Conservation (phyloP, 805 yeast genomes). For the Saturnispora quitensis region DNA sequence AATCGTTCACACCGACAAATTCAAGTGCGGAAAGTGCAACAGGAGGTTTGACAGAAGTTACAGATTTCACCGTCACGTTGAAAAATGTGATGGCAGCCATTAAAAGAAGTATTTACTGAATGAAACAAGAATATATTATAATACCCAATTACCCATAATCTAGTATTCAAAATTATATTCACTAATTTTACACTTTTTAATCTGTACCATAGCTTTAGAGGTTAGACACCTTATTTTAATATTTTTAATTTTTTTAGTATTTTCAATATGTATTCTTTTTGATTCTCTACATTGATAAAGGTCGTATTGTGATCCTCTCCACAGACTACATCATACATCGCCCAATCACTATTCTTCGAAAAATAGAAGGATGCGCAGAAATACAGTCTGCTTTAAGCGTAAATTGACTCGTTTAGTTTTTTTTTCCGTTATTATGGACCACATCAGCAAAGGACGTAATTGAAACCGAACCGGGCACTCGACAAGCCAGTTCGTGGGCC, state of each 20-base stretch:
- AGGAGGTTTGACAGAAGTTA: constrained; percentile 21
- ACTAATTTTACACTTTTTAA: not conserved
- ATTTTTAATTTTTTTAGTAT: not conserved
- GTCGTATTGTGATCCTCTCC: too few relatives aligned
- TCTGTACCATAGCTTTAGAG: not conserved
- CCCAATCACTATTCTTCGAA: too few relatives aligned
- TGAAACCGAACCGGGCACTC: not conserved
- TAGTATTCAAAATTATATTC: not conserved
- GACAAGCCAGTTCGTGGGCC: not conserved
- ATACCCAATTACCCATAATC: not conserved
- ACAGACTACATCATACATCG: too few relatives aligned
- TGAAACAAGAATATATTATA: not conserved
- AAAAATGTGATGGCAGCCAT: constrained; percentile 14
- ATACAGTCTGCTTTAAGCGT: not conserved
- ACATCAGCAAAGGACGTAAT: not conserved
- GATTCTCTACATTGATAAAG: not conserved
- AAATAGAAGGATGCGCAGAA: not conserved
- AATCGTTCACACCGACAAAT: constrained; percentile 23
- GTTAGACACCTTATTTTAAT: not conserved
- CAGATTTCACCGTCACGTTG: constrained; percentile 18
- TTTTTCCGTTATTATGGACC: not conserved
- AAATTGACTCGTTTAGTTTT: not conserved
- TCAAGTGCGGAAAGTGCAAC: constrained; percentile 18
- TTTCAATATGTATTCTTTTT: too few relatives aligned
- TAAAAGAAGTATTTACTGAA: not conserved